Conservation (phyloP, 2,329 filamentous ascomycete genomes). For the Graphium sp. region DNA sequence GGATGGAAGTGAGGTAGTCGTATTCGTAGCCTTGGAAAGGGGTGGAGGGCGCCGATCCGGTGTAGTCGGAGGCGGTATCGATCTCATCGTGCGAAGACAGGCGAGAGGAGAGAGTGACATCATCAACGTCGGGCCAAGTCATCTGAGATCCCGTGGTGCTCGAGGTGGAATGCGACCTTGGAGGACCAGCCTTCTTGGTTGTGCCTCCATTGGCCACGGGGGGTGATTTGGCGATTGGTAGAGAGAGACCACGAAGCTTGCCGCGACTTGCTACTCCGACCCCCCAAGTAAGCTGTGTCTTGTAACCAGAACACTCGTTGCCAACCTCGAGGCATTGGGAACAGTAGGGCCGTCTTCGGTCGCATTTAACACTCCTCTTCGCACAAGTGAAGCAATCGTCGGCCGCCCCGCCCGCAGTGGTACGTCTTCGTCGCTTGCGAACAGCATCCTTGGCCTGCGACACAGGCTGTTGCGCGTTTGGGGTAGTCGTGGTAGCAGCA, state of each 20-base stretch:
- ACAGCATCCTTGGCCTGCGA: constrained; percentile 30
- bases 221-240: constrained; percentile 47
- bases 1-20: constrained; percentile 35
- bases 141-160: constrained; percentile 10
- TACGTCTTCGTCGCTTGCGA: constrained; percentile 68
- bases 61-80: constrained; percentile 18
- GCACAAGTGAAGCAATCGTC: constrained; percentile 93
- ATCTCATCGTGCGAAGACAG: constrained; percentile 15
- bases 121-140: neutral
- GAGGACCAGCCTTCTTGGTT: constrained; percentile 26
- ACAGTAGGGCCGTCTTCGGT: constrained; percentile 84
- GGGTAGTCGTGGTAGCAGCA: constrained; percentile 26
- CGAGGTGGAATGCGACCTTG: constrained; percentile 28
- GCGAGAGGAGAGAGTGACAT: neutral
- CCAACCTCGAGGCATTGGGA: constrained; percentile 84
- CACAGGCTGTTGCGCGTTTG: constrained; percentile 23
- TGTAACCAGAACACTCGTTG: constrained; percentile 89
- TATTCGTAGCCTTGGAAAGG: constrained; percentile 15
- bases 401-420: constrained; percentile 72
- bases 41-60: constrained; percentile 26
- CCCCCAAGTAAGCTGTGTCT: constrained; percentile 92
- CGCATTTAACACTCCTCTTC: constrained; percentile 71
- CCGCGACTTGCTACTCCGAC: constrained; percentile 90
- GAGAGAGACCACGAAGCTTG: constrained; percentile 77
- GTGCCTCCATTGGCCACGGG: constrained; percentile 29